Conservation (phyloP, 2,329 filamentous ascomycete species). For the Emmonsia crescens region DNA sequence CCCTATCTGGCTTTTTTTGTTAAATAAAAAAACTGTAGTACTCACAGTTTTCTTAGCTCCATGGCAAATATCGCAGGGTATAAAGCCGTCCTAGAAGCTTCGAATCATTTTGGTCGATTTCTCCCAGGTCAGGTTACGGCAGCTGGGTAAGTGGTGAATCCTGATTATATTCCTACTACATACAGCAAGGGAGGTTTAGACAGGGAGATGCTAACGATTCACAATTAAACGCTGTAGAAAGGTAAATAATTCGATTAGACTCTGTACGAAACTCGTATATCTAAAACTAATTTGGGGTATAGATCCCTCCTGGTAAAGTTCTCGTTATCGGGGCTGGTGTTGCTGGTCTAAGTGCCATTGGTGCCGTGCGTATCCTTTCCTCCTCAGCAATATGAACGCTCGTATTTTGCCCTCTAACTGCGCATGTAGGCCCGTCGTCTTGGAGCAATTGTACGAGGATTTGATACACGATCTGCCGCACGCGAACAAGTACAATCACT, state of each 20-base stretch:
- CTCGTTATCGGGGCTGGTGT: constrained; percentile 85
- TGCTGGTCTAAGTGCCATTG: constrained; percentile 73
- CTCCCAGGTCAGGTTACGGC: constrained; percentile 83
- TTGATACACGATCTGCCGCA: constrained; percentile 80
- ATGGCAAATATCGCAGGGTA: constrained; percentile 95
- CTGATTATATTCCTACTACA: background rate
- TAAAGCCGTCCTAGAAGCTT: constrained; percentile 81
- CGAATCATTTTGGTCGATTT: constrained; percentile 80
- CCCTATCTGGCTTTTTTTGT: background rate
- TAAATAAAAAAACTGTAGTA: background rate
- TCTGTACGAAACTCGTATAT: background rate
- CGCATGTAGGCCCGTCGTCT: constrained; percentile 55
- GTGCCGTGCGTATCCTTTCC: background rate
- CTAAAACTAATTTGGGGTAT: constrained; percentile 7
- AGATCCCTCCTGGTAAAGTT: constrained; percentile 79
- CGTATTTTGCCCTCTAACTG: constrained; percentile 3
- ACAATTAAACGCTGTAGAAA: constrained; percentile 8
- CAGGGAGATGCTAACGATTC: constrained; percentile 17
- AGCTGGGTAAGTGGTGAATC: constrained; percentile 47
- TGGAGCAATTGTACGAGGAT: constrained; percentile 81
- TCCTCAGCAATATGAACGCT: background rate
- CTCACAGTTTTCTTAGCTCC: constrained; percentile 43
- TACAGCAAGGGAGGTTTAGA: background rate
- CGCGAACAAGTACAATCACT: constrained; percentile 84
- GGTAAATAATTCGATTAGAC: constrained; percentile 4